Conservation (phyloP, 495 filamentous ascomycete species). For the Talaromyces proteolyticus region DNA sequence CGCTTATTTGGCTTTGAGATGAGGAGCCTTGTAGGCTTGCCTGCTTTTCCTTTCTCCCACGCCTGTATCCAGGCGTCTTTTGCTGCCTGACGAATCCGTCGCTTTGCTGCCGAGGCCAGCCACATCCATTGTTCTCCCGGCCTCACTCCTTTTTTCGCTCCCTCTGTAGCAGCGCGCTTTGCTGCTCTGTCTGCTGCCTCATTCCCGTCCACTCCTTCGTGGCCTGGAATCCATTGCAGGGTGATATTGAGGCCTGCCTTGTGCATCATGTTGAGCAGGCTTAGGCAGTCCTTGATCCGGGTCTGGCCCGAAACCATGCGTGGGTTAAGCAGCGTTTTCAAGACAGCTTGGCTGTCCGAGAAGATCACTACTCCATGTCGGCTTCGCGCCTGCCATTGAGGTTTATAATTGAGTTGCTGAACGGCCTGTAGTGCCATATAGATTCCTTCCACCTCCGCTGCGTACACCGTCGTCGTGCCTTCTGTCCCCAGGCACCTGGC, state of each 20-base stretch:
- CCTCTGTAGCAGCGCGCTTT: slow-evolving; percentile 4
- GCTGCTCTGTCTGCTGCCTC: slow-evolving; percentile 12
- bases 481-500: too few species aligned
- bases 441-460: too few species aligned
- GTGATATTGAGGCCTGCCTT: too few species aligned
- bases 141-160: neutral
- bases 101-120: neutral
- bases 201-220: slow-evolving; percentile 13
- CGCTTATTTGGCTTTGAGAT: slow-evolving; percentile 1
- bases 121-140: neutral
- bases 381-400: too few species aligned
- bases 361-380: too few species aligned
- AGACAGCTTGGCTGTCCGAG: too few species aligned
- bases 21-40: slow-evolving; percentile 7
- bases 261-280: neutral
- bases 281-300: neutral
- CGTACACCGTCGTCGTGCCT: too few species aligned
- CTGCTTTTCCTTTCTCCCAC: slow-evolving; percentile 3
- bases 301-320: neutral
- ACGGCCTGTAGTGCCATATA: too few species aligned
- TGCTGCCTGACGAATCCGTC: neutral
- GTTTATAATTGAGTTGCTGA: too few species aligned
- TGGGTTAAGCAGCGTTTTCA: too few species aligned
- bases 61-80: neutral
- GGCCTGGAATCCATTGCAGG: slow-evolving; percentile 9